Percentiles rank a stretch among this genome's conserved stretches.
Evolutionary conservation across 768 basidiomycete species (phyloP).

Genomic region (Russula brevipes): DNA sequence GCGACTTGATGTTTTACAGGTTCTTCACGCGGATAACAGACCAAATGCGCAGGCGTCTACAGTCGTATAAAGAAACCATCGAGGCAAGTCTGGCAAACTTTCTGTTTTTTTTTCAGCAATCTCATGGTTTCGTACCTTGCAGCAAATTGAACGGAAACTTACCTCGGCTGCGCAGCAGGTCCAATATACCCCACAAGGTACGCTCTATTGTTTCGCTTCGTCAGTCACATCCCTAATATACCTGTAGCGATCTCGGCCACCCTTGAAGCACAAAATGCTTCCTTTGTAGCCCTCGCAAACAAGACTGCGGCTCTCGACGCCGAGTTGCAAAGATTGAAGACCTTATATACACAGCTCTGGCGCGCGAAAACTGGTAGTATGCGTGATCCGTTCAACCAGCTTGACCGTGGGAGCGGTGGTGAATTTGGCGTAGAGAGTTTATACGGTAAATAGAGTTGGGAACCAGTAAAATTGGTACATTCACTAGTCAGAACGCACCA

Average conservation of each 20-base stretch:
- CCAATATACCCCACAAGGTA: constrained; percentile 74
- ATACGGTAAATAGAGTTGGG: constrained; percentile 33
- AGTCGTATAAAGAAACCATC: constrained; percentile 76
- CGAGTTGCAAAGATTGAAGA: constrained; percentile 72
- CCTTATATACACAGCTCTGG: constrained; percentile 73
- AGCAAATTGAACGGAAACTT: constrained; percentile 84
- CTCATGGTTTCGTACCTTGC: constrained; percentile 5
- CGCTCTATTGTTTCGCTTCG: constrained; percentile 8
- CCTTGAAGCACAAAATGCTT: constrained; percentile 72
- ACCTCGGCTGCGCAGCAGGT: constrained; percentile 58
- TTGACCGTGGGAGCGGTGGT: constrained; percentile 35
- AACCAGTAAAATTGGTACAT: neutral
- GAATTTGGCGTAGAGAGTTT: constrained; percentile 51
- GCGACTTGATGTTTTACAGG: constrained; percentile 33
- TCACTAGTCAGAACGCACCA: too few relatives aligned
- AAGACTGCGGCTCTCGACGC: constrained; percentile 70
- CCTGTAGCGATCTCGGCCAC: constrained; percentile 62
- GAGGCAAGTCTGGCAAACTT: constrained; percentile 40
- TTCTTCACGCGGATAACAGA: constrained; percentile 69
- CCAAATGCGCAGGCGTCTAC: constrained; percentile 64
- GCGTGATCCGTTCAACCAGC: constrained; percentile 71
- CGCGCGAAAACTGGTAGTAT: constrained; percentile 74
- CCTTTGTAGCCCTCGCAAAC: constrained; percentile 69
- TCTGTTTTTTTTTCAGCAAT: neutral
- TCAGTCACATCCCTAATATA: constrained; percentile 5